Evolutionary conservation across 2,329 filamentous ascomycete species (phyloP).

Genomic region (Aspergillus piperis): DNA sequence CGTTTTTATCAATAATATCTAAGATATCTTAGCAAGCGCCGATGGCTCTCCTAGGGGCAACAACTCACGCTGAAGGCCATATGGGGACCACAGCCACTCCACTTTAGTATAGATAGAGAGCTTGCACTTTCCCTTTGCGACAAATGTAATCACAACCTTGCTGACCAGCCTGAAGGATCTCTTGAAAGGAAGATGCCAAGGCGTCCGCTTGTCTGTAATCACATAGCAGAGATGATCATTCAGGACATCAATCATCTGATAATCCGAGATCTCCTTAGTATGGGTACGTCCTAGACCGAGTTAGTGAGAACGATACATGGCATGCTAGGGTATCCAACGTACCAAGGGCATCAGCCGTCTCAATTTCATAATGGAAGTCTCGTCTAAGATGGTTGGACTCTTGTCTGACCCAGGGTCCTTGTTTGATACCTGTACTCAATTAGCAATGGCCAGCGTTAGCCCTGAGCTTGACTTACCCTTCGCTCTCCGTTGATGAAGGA

Average conservation of each 20-base stretch:
- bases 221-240: conserved; percentile 75
- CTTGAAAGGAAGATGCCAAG: conserved; percentile 84
- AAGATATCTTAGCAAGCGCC: conserved; percentile 10
- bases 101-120: conserved; percentile 83
- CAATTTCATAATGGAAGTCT: conserved; percentile 78
- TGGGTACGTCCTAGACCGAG: conserved; percentile 47
- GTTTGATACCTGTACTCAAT: conserved; percentile 63
- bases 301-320: neutral
- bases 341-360: conserved; percentile 66
- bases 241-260: conserved; percentile 81
- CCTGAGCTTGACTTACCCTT: conserved; percentile 48
- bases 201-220: conserved; percentile 63
- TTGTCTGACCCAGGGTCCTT: conserved; percentile 77
- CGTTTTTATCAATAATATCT: conserved; percentile 62
- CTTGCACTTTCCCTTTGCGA: conserved; percentile 89
- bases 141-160: conserved; percentile 91
- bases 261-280: conserved; percentile 69
- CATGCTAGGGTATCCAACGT: conserved; percentile 30
- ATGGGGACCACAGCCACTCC: conserved; percentile 75
- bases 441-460: conserved; percentile 12
- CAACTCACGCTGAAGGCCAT: conserved; percentile 46
- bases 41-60: neutral
- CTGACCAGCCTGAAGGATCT: conserved; percentile 77
- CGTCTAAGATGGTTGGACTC: conserved; percentile 72
- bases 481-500: conserved; percentile 81